These are phyloP conservation scores for Acanthamoeba royreba DNA, from an alignment of 208 protist species.

Conservation along the genomic window DNA sequence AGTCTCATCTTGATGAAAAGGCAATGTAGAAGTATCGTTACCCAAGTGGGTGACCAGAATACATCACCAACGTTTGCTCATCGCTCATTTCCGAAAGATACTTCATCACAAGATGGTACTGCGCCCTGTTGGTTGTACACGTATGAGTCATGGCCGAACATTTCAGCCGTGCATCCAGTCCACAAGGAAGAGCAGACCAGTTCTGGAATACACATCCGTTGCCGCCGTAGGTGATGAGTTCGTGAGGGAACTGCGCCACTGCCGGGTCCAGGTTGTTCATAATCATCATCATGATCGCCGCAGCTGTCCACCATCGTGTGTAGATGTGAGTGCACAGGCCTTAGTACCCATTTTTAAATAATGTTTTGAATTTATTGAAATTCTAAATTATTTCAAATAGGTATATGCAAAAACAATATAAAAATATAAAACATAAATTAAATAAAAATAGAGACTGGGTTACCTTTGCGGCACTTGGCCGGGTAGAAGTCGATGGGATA, in stretches of 20 bases:
- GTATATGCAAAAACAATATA: not conserved
- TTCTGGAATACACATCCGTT: conserved; percentile 87
- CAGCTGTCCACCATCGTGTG: too few species aligned
- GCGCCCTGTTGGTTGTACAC: conserved; percentile 74
- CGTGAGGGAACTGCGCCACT: conserved; percentile 88
- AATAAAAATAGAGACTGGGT: not conserved
- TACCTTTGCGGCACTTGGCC: conserved; percentile 65
- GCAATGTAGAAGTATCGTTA: not conserved
- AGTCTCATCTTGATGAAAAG: too few species aligned
- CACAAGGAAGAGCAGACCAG: too few species aligned
- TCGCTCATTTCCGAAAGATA: conserved; percentile 85
- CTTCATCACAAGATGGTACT: conserved; percentile 85
- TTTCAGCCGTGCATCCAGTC: too few species aligned
- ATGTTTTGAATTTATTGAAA: too few species aligned
- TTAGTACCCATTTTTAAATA: too few species aligned
- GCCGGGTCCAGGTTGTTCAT: conserved; percentile 85
- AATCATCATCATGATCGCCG: conserved; percentile 89
- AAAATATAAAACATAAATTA: not conserved
- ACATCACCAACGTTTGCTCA: conserved; percentile 86
- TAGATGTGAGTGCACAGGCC: too few species aligned
- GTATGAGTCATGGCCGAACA: too few species aligned
- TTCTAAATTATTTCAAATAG: too few species aligned
- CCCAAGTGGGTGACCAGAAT: conserved; percentile 84
- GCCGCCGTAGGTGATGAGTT: conserved; percentile 88
- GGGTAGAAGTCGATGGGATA: conserved; percentile 75